Base-by-base conservation (phyloP, 2,329 filamentous ascomycete genomes). In the Aspergillus fumigatus region DNA sequence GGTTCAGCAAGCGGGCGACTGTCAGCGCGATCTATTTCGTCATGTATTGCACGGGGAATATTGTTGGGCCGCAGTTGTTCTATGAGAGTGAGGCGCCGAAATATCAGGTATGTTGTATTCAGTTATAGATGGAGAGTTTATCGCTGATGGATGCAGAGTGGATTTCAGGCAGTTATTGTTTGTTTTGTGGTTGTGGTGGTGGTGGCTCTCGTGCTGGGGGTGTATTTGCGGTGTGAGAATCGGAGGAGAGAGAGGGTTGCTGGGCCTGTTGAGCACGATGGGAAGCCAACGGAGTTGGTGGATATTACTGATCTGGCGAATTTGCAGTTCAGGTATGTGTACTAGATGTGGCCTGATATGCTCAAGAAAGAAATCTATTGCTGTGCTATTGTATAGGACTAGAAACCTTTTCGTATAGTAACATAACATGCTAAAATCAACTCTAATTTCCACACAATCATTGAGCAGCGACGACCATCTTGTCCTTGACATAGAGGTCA, bases 401-500 rank as follows among this genome's bases (percentile, higher is more conserved):
- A 19, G 48, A 50, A 27, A 25, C 50, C 53, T 25, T n/a, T 32
- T 35, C 47, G 21, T 54, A 53, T 43, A 27, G 32, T 41, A 23
- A 45, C 43, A 41, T 49, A 49, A 41, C 52, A 50, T 54, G 21
- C 52, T 19, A 38, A 51, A 26, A 41, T 40, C 48, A 40, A 41
- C 14, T 55, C 50, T 53, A 58, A 53, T 55, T 53, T 58, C 55
- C 27, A 32, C 21, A 40, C 40, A 45, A 26, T 52, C 35, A 51
- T 38, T 26, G 47, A 21, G 67, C 57, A 49, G 66, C 54, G 25
- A 64, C 60, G 53, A 76, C 67, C 61, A 77, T 71, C 66, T 75
- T 73, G 49, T 79, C 75, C 75, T 83, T 88, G 53, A 86, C 82
- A 70, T 87, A 96, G 74, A 96, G 75, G 74, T 97, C 92, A 64